These are phyloP conservation scores for Aspergillus cejpii DNA, from an alignment of 2,329 filamentous ascomycete genomes.

Conservation along the genomic window DNA sequence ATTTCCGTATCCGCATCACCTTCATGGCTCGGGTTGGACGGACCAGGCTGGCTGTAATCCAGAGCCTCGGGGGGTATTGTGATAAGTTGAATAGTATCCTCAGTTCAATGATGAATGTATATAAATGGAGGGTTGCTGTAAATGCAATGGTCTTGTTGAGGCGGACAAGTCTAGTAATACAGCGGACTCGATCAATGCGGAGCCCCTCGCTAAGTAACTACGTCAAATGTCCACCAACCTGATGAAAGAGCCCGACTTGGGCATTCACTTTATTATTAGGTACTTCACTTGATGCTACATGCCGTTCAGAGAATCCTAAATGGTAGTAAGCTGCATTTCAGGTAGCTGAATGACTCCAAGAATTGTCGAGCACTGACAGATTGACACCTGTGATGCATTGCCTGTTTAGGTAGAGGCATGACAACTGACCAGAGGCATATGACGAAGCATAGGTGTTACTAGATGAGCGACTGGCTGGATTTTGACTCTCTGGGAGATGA, in stretches of 20 bases:
- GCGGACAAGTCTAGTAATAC: not conserved
- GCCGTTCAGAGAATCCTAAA: not conserved
- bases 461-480: not conserved
- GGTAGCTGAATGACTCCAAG: not conserved
- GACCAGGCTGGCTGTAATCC: constrained; percentile 4
- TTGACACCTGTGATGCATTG: not conserved
- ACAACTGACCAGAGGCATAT: not conserved
- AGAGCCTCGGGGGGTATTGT: constrained; percentile 1
- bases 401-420: not conserved
- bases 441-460: not conserved
- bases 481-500: not conserved
- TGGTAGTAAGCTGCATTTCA: not conserved
- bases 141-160: not conserved
- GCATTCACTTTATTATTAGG: not conserved
- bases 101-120: not conserved
- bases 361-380: not conserved
- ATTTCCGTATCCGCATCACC: constrained; percentile 28
- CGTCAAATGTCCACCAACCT: constrained; percentile 1
- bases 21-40: constrained; percentile 25
- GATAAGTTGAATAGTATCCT: not conserved
- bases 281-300: not conserved
- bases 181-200: constrained; percentile 19
- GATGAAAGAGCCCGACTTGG: not conserved
- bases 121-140: not conserved
- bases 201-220: constrained; percentile 19